A percentile compares a stretch with the other conserved stretches of the same genome.
Conservation (phyloP, 805 yeast species). For the Metschnikowia kunwiensis region DNA sequence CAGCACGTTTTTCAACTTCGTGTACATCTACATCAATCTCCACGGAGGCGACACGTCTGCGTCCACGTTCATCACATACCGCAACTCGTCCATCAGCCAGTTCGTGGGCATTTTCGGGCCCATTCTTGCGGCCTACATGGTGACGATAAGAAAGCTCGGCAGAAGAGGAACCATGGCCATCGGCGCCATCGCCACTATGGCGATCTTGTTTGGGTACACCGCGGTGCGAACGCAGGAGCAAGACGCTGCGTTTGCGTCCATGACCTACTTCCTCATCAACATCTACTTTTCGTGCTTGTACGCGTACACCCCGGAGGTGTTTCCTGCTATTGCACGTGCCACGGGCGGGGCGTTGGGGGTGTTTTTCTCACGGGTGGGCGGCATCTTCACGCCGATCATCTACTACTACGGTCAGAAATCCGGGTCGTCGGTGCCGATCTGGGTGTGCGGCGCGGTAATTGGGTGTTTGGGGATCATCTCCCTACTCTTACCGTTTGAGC, state of each 20-base stretch:
- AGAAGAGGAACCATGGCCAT: conserved; percentile 54
- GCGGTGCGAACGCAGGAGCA: conserved; percentile 18
- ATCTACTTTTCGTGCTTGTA: conserved; percentile 30
- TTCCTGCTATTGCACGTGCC: conserved; percentile 35
- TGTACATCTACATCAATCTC: conserved; percentile 11
- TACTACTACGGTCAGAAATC: conserved; percentile 25
- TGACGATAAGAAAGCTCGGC: conserved; percentile 36
- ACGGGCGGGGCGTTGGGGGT: conserved; percentile 36
- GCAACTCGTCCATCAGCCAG: conserved; percentile 10
- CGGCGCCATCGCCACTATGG: conserved; percentile 23
- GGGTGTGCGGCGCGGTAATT: conserved; percentile 36
- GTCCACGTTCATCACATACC: conserved; percentile 8
- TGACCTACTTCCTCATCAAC: conserved; percentile 20
- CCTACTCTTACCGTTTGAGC: conserved; percentile 34
- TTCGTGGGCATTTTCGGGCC: conserved; percentile 12
- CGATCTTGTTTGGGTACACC: conserved; percentile 22
- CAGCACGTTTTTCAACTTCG: conserved; percentile 11
- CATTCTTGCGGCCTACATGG: conserved; percentile 7
- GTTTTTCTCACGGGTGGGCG: conserved; percentile 29
- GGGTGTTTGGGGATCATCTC: conserved; percentile 33
- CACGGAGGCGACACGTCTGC: conserved; percentile 11
- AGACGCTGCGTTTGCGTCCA: conserved; percentile 20
- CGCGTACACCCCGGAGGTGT: conserved; percentile 36
- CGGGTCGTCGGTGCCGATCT: conserved; percentile 29
- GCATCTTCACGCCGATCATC: conserved; percentile 32